Evolutionary conservation across 2,329 filamentous ascomycete species (phyloP), one percentile per base, ranked within the genome.

Genomic region (Pyrenochaeta sp.): DNA sequence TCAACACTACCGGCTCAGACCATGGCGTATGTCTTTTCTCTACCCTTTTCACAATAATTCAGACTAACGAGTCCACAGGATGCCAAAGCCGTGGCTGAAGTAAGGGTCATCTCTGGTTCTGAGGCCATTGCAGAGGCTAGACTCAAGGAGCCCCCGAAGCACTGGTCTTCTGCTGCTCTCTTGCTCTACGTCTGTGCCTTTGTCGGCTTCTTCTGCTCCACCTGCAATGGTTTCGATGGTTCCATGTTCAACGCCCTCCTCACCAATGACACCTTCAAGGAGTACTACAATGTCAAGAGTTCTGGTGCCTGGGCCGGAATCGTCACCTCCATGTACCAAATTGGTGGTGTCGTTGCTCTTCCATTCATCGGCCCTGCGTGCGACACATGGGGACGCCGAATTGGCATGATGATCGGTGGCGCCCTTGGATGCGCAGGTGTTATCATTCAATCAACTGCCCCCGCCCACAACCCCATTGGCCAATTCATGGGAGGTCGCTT

Each of bases 151-250:
- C 76, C 78, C 7, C 74, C 77, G 1, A 40, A 22, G 3, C 32
- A 37, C 5, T 60, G 63, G 39, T 51, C 42, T 24, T 13, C 14
- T 7, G 43, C 43, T 29, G 50, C 58, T 13, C 36, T 68, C 15
- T 44, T 60, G 23, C 59, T 67, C 7, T 61, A 55, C 36, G 27
- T 58, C 11, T 60, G 54, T 30, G 46, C 51, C 17, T 41, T 63
- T 26, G 40, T 49, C 10, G 74, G 71, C 21, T 77, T 73, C 58
- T 71, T 75, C 51, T 74, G 71, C 47, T 78, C 76, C 17, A 81
- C 78, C 7, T 77, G 79, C 74, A 82, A 82, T 61, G 81, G 81
- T 19, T 84, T 80, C 51, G 81, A 85, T 52, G 80, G 80, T 24
- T 81, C 77, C 19, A 74, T 85, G 35, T 80, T 83, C 57, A 77